Evolutionary conservation across 805 yeast species (phyloP).

Genomic region (Wickerhamomyces pijperi): DNA sequence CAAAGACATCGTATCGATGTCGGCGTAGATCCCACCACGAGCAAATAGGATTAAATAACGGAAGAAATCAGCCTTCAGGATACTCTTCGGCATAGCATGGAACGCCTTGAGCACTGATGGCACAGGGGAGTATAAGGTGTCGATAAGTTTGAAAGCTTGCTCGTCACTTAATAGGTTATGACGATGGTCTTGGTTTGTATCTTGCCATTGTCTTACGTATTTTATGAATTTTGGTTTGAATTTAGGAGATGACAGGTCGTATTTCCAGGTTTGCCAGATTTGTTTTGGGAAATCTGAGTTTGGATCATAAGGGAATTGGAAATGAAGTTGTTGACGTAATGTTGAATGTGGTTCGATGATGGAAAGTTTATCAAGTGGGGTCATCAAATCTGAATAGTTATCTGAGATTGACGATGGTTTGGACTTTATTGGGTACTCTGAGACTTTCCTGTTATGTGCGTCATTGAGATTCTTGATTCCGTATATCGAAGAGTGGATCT

Average conservation of each 20-base stretch:
- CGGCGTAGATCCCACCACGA: conserved; percentile 88
- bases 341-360: conserved; percentile 4
- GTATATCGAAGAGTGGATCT: background rate
- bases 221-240: conserved; percentile 44
- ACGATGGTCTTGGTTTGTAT: conserved; percentile 47
- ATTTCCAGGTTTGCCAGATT: conserved; percentile 95
- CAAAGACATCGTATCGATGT: conserved; percentile 73
- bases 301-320: conserved; percentile 67
- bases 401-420: too few relatives aligned
- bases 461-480: background rate
- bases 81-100: conserved; percentile 62
- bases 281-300: conserved; percentile 56
- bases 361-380: too few relatives aligned
- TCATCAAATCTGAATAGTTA: too few relatives aligned
- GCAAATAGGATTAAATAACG: conserved; percentile 80
- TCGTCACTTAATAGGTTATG: conserved; percentile 70
- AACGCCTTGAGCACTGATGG: conserved; percentile 77
- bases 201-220: conserved; percentile 54
- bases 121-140: conserved; percentile 48
- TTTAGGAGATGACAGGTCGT: conserved; percentile 38
- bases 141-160: conserved; percentile 43
- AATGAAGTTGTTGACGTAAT: conserved; percentile 50
- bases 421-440: too few relatives aligned
- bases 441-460: background rate
- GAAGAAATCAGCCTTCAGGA: conserved; percentile 88